Evolutionary conservation across 75 land plant species (phyloP).

Genomic region (Adiantum capillusveneris): DNA sequence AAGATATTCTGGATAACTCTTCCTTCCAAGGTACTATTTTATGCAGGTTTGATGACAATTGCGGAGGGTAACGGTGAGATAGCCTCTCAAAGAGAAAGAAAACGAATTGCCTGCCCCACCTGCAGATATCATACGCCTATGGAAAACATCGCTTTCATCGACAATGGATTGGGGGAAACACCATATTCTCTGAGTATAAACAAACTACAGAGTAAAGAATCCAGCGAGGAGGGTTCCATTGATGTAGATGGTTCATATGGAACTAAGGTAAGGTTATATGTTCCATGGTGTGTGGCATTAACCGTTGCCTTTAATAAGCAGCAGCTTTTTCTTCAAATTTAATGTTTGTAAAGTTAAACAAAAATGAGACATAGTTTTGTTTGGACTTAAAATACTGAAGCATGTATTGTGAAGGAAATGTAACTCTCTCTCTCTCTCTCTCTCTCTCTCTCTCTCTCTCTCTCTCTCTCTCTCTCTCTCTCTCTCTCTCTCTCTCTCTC

Average conservation of each 20-base stretch:
- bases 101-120: constrained; percentile 76
- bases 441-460: no score
- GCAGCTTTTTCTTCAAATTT: no score
- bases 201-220: constrained; percentile 13
- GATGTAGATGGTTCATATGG: constrained; percentile 87
- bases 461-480: no score
- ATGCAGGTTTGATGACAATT: constrained; percentile 63
- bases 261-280: constrained; percentile 56
- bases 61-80: constrained; percentile 32
- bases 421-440: neutral
- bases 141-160: constrained; percentile 66
- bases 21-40: no score
- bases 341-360: no score
- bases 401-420: no score
- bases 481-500: no score
- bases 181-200: constrained; percentile 7
- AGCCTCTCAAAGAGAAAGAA: constrained; percentile 16
- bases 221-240: constrained; percentile 33
- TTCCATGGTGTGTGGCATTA: no score
- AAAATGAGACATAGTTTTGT: no score
- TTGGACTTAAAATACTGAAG: no score
- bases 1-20: no score
- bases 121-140: constrained; percentile 68
- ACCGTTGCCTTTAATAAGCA: no score
- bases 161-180: constrained; percentile 33